phyloP scores from a whole-genome alignment of 257 asterid genomes.

The Plectranthus barbatus region DNA sequence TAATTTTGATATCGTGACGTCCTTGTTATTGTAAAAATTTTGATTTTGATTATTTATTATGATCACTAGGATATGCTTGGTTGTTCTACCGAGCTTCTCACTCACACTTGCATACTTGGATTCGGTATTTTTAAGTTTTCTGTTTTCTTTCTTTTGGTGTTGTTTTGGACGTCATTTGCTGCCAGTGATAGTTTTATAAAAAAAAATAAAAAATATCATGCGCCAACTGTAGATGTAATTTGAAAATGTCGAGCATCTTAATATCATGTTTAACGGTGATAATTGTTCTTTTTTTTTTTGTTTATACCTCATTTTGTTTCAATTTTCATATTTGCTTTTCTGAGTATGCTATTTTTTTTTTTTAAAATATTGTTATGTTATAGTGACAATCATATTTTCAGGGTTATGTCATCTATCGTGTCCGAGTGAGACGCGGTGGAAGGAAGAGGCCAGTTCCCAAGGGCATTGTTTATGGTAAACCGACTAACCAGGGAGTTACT shows the following conservation, averaged over 20 bases:
- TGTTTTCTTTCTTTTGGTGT: background rate
- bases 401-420: conserved; percentile 19
- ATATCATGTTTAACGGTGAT: background rate
- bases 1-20: background rate
- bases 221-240: background rate
- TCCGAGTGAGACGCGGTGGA: conserved; percentile 18
- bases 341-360: background rate
- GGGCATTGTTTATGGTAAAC: no score
- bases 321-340: background rate
- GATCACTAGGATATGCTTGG: no score
- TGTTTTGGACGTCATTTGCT: no score
- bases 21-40: no score
- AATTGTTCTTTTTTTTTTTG: background rate
- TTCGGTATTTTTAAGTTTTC: background rate
- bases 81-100: no score
- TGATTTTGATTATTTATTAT: no score
- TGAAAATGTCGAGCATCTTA: background rate
- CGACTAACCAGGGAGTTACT: conserved; percentile 22
- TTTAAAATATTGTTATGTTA: background rate
- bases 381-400: background rate
- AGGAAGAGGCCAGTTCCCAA: conserved; percentile 21
- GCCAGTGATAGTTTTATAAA: no score
- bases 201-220: no score
- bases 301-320: no score
- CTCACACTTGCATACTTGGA: no score